Conservation (phyloP, 139 green algal genomes). For the Chlorella sp. region DNA sequence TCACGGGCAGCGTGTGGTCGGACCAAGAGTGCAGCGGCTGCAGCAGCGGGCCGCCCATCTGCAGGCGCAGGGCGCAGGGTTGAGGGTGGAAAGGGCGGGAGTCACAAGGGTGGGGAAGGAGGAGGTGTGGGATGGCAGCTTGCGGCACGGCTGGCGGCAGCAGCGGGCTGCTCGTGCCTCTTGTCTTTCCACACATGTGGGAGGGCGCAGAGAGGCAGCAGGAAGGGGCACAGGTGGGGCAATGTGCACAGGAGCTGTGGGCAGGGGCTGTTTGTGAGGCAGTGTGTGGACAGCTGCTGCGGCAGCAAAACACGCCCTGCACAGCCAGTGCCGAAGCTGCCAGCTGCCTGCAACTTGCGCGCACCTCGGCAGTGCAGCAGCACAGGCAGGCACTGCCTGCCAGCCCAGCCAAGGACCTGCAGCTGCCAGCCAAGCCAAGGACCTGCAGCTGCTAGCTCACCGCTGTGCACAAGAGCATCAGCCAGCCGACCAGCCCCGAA, state of each 20-base stretch:
- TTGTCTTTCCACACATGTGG: background rate
- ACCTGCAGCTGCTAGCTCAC: too few species aligned
- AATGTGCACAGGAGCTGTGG: background rate
- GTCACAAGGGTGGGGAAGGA: background rate
- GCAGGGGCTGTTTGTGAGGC: too few species aligned
- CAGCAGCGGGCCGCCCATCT: constrained; percentile 40
- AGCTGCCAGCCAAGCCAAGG: background rate
- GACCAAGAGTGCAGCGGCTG: constrained; percentile 79
- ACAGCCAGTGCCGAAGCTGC: too few species aligned
- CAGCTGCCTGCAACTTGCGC: too few species aligned
- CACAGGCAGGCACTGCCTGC: too few species aligned
- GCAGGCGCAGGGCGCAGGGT: background rate
- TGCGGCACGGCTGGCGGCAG: background rate
- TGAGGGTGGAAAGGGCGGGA: background rate
- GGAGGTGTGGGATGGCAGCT: too few species aligned
- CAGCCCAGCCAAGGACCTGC: background rate
- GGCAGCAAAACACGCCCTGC: too few species aligned
- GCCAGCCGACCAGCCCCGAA: too few species aligned
- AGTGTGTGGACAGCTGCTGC: too few species aligned
- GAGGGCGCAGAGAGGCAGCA: background rate
- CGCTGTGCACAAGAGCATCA: too few species aligned
- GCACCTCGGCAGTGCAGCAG: too few species aligned
- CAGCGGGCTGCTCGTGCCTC: background rate
- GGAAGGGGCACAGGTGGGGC: background rate
- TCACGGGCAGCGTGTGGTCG: constrained; percentile 89